phyloP scores from a whole-genome alignment of 176 grass and related monocot species.

The Otatea glauca region DNA sequence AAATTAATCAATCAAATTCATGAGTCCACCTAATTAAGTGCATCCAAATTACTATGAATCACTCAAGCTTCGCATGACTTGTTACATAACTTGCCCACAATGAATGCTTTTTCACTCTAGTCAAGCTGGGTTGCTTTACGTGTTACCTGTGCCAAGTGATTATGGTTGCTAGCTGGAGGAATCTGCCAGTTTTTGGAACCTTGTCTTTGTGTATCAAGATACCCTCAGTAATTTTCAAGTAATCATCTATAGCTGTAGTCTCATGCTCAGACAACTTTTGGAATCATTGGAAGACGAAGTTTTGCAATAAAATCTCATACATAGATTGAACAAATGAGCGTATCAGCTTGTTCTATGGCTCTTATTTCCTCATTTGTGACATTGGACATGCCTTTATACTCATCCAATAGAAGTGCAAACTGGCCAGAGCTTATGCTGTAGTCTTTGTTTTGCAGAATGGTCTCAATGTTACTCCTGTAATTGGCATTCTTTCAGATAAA shows the following conservation, averaged over 20 bases:
- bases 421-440: constrained; percentile 18
- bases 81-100: background rate
- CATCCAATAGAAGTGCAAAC: constrained; percentile 9
- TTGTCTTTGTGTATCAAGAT: background rate
- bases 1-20: background rate
- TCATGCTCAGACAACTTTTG: background rate
- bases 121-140: background rate
- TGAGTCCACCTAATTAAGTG: background rate
- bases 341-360: background rate
- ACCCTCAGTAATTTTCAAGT: background rate
- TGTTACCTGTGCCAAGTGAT: background rate
- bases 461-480: constrained; percentile 75
- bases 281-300: background rate
- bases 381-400: constrained; percentile 22
- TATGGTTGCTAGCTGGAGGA: background rate
- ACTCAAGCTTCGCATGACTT: background rate
- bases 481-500: constrained; percentile 70
- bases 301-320: background rate
- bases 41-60: background rate
- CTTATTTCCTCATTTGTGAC: background rate
- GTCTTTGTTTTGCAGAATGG: constrained; percentile 65
- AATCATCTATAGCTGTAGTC: background rate
- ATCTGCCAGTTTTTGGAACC: background rate
- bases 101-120: background rate
- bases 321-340: background rate